Base-by-base conservation (phyloP, 495 filamentous ascomycete species). In the Penicillium diatomitis region DNA sequence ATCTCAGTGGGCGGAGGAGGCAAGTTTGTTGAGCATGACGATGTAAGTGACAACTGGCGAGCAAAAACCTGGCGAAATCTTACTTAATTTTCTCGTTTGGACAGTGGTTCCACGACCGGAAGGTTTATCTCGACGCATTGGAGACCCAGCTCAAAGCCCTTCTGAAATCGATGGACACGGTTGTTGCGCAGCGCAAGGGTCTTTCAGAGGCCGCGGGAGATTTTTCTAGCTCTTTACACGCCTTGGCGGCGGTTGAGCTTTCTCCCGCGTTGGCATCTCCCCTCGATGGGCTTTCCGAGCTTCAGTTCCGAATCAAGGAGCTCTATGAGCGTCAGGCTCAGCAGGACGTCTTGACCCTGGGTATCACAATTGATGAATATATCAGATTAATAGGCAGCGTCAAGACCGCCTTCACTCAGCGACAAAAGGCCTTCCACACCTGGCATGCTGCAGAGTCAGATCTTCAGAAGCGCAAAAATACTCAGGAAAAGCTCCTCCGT, bases 1-100 rank as follows among this genome's bases (percentile, higher is more conserved):
- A 81, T 95, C 37, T 80, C 72, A 47, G 80, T 87, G 32, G 88
- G 89, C 29, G 71, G 74, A 49, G 79, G 83, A 32, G 73, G 72
- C 44, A 98, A 98, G 65, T 98, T 97, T 68, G 84, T 97, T 38
- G 92, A 98, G 63, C 94, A 95, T 57, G 92, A 98, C 68, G 92
- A 98, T 67, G 88, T 92, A 71, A 76, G 83, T 76, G 50, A 6
- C 8, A 20, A 20, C 20, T 20, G 20, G 20, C 20, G 20, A 20
- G 20, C 20, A 20, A 20, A 2, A 20, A 20, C 20, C 0, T 20
- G 20, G 20, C 20, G 20, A 20, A 20, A 20, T 20, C 30, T 38
- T 53, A 39, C 46, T 54, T 8, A 53, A 51, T 49, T 36, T 40
- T 32, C 6, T 20, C 20, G 7, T 9, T 27, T 49, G 5, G 32